Conservation (phyloP, 2,329 filamentous ascomycete species). For the Ascocoryne sarcoides region DNA sequence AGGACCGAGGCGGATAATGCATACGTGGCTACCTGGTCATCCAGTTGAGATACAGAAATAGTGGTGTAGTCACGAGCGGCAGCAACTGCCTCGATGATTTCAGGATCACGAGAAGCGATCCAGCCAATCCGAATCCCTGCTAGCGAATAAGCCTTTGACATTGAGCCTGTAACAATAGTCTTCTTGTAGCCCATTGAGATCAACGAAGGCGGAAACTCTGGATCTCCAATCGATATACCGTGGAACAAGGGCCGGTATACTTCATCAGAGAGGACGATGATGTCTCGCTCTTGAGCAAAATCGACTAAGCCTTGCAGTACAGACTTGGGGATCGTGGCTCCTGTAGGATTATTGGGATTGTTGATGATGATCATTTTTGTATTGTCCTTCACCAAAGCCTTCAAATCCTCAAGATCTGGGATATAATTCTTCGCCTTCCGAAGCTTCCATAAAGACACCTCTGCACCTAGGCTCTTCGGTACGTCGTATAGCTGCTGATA, state of each 20-base stretch:
- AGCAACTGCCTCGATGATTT: slow-evolving; percentile 55
- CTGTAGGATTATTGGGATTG: slow-evolving; percentile 79
- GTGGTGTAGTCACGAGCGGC: slow-evolving; percentile 72
- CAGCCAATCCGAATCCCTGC: slow-evolving; percentile 78
- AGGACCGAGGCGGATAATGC: slow-evolving; percentile 60
- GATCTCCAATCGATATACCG: slow-evolving; percentile 22
- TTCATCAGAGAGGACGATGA: slow-evolving; percentile 68
- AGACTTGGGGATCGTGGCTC: slow-evolving; percentile 55
- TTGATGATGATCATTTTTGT: slow-evolving; percentile 65
- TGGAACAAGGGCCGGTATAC: slow-evolving; percentile 82
- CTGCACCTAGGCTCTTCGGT: slow-evolving; percentile 64
- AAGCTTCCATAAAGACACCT: slow-evolving; percentile 70
- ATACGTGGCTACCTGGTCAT: slow-evolving; percentile 69
- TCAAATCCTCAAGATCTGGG: slow-evolving; percentile 58
- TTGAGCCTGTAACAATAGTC: slow-evolving; percentile 65
- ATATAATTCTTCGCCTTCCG: slow-evolving; percentile 55
- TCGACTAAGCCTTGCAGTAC: slow-evolving; percentile 53
- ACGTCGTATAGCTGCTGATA: slow-evolving; percentile 79
- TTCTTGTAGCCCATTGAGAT: slow-evolving; percentile 64
- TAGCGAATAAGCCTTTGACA: slow-evolving; percentile 79
- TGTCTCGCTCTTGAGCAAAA: slow-evolving; percentile 51
- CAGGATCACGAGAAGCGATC: slow-evolving; percentile 58
- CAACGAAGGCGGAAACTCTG: slow-evolving; percentile 55
- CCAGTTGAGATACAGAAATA: slow-evolving; percentile 75
- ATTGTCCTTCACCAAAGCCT: slow-evolving; percentile 53